Conservation (phyloP, 257 asterid genomes). For the Fraxinus pennsylvanica region DNA sequence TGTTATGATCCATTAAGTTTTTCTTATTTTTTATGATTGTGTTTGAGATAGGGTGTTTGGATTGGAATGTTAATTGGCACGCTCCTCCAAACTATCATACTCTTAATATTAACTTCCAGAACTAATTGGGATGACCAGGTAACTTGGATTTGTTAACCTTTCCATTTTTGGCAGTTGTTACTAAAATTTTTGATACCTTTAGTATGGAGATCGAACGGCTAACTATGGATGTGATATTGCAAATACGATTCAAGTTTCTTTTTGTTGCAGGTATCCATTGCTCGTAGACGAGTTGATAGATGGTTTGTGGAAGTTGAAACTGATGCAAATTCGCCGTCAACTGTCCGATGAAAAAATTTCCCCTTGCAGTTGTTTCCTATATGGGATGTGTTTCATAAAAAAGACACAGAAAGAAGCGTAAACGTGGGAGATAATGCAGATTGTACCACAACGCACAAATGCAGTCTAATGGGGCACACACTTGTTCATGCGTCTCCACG, state of each 20-base stretch:
- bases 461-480: background rate
- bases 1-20: background rate
- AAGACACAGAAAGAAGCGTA: no score
- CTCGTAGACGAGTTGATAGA: constrained; percentile 40
- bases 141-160: background rate
- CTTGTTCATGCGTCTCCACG: background rate
- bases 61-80: constrained; percentile 65
- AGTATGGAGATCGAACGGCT: background rate
- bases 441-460: no score
- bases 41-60: constrained; percentile 61
- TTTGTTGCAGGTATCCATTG: constrained; percentile 32
- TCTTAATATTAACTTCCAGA: constrained; percentile 41
- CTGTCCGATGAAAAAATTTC: constrained; percentile 14
- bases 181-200: background rate
- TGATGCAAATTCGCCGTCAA: constrained; percentile 22
- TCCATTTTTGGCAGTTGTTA: background rate
- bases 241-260: background rate
- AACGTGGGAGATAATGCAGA: no score
- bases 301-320: constrained; percentile 42
- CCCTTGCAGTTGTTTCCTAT: no score
- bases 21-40: background rate
- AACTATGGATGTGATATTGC: background rate
- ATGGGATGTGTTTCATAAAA: no score
- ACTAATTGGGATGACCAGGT: constrained; percentile 76
- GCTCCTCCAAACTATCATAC: constrained; percentile 48